Base-by-base conservation (phyloP, 108 stramenopile genomes). In the Mediolabrus comicus region DNA sequence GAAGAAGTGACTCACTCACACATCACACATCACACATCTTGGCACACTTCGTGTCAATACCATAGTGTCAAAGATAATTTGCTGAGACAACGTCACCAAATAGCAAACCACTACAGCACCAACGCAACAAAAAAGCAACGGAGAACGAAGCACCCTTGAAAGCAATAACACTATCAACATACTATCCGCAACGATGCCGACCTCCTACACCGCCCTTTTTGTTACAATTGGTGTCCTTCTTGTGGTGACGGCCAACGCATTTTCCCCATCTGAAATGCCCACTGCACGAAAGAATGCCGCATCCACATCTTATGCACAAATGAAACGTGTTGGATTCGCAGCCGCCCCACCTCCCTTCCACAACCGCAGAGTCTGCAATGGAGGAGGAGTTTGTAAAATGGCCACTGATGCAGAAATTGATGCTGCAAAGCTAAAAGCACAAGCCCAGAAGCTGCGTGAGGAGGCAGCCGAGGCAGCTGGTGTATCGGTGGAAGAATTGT, bases 321-420 rank as follows among this genome's bases (percentile, higher is more conserved):
- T 77, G 76, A 66, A 72, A 25, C 57, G 71, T 12, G 59, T 72
- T 46, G 76, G 71, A 14, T 65, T 71, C 43, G 69, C 66, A 12
- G 46, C 72, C 28, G 55, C 66, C 10, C 72, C 62, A 32, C 69
- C 75, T 10, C 28, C 65, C 30, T 31, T 34, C 33, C n/a, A 19
- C 41, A 38, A 55, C 53, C 67, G 43, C 19, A 67, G 55, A 39
- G 19, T 53, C 27, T 46, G 43, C 43, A 46, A 22, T 22, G 43
- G 43, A 46, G 43, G 43, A 46, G 51, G 53, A 14, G 33, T 67
- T 31, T 78, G 62, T 46, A 33, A 56, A 53, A 74, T 79, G 78
- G 32, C 78, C 14, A 46, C 76, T n/a, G 76, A 77, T 29, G 60
- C 74, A 0, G 73, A 75, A 63, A 26, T 49, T 38, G 78, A 79